Conservation (phyloP, 176 grass and related monocot species). For the Paspalum vaginatum region DNA sequence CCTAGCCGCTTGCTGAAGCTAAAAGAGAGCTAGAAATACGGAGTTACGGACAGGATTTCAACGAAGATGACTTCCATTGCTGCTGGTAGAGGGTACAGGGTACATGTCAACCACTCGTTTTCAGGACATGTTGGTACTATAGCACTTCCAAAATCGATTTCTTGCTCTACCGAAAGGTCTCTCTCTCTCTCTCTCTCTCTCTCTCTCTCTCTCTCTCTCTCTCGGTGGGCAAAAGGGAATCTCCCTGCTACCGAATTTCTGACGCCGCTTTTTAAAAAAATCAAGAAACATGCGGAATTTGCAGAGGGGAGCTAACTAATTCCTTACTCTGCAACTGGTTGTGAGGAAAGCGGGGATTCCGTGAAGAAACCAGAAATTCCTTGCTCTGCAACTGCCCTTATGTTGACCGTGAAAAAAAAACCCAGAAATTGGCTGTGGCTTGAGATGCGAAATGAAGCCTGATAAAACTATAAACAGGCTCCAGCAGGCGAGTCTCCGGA, state of each 20-base stretch:
- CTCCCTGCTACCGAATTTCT: background rate
- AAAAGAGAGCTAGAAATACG: background rate
- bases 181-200: background rate
- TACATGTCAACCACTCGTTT: slow-evolving; percentile 10
- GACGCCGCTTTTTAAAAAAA: background rate
- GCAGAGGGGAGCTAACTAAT: background rate
- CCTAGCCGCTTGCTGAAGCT: background rate
- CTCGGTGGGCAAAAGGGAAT: too few species aligned
- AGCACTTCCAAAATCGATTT: background rate
- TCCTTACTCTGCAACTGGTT: background rate
- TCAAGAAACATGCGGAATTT: background rate
- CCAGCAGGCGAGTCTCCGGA: background rate
- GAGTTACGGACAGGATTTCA: background rate
- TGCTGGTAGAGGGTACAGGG: background rate
- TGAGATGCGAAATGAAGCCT: background rate
- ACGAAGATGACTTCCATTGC: background rate
- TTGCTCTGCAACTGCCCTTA: background rate
- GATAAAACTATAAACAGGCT: background rate
- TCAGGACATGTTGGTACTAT: slow-evolving; percentile 4
- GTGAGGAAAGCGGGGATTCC: background rate
- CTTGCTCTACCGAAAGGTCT: background rate
- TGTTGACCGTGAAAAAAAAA: background rate
- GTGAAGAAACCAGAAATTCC: background rate
- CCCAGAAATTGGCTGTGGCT: background rate
- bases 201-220: too few species aligned